phyloP scores from a whole-genome alignment of 495 filamentous ascomycete species.

The Cenococcum geophilum region DNA sequence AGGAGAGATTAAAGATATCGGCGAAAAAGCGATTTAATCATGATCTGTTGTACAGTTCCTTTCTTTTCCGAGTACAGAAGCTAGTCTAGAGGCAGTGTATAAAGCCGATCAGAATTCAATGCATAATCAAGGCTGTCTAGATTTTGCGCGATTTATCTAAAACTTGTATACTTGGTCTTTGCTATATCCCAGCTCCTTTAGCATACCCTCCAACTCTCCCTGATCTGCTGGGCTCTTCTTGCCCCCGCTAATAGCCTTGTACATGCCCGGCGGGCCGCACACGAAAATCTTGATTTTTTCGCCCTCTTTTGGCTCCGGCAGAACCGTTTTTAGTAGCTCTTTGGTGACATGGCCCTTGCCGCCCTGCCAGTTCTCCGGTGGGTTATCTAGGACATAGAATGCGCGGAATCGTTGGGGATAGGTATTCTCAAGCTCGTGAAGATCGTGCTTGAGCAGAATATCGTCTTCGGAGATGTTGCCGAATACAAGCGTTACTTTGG shows the following conservation, averaged over 20 bases:
- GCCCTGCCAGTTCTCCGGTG: slow-evolving; percentile 72
- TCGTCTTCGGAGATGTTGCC: slow-evolving; percentile 82
- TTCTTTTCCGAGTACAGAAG: not conserved
- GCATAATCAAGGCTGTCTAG: too few relatives aligned
- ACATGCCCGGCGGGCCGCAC: slow-evolving; percentile 86
- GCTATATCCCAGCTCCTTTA: slow-evolving; percentile 86
- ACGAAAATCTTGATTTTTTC: slow-evolving; percentile 91
- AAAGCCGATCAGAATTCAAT: too few relatives aligned
- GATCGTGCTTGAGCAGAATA: slow-evolving; percentile 79
- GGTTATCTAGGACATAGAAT: slow-evolving; percentile 82
- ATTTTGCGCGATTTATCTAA: slow-evolving; percentile 41
- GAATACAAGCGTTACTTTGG: slow-evolving; percentile 90
- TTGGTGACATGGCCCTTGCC: slow-evolving; percentile 74
- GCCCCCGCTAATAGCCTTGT: slow-evolving; percentile 80
- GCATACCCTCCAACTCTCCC: slow-evolving; percentile 74
- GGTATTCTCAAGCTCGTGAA: slow-evolving; percentile 76
- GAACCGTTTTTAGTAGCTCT: slow-evolving; percentile 84
- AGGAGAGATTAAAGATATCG: too few relatives aligned
- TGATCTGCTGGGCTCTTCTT: slow-evolving; percentile 90
- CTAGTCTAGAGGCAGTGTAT: not conserved
- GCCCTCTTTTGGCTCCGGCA: slow-evolving; percentile 75
- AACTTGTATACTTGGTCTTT: slow-evolving; percentile 99
- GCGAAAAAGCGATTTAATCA: not conserved
- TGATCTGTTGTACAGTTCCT: not conserved
- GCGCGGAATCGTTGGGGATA: slow-evolving; percentile 89